Evolutionary conservation across 2,329 filamentous ascomycete genomes (phyloP).

Genomic region (Penicillium occitanis): DNA sequence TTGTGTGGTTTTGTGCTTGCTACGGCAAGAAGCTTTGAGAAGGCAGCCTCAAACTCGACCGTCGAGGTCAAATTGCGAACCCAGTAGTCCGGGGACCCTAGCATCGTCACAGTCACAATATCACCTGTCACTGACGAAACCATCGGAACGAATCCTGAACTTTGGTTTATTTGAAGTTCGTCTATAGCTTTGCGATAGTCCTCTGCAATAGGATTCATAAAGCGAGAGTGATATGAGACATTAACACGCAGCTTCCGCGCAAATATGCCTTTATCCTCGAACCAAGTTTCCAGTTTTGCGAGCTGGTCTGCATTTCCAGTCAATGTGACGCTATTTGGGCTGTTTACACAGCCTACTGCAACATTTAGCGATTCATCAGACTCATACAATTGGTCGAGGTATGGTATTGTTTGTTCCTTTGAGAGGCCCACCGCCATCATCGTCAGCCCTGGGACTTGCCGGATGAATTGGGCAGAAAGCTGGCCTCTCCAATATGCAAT

Average conservation of each 20-base stretch:
- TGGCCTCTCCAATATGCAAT: conserved; percentile 29
- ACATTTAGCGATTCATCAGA: conserved; percentile 22
- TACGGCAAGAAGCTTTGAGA: neutral
- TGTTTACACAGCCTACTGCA: conserved; percentile 49
- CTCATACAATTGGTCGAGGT: neutral
- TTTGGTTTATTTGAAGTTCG: conserved; percentile 8
- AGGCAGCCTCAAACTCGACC: conserved; percentile 21
- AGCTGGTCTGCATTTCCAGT: conserved; percentile 53
- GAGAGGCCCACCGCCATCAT: conserved; percentile 30
- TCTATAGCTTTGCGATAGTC: conserved; percentile 20
- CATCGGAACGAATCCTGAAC: conserved; percentile 23
- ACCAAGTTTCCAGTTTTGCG: conserved; percentile 41
- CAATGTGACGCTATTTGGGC: conserved; percentile 53
- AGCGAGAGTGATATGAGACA: conserved; percentile 29
- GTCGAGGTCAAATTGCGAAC: conserved; percentile 33
- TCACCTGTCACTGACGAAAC: conserved; percentile 29
- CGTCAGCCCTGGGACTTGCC: conserved; percentile 27
- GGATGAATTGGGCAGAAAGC: conserved; percentile 14
- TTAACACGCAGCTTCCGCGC: conserved; percentile 26
- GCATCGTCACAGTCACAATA: conserved; percentile 18
- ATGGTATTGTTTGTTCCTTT: neutral
- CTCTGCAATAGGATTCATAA: conserved; percentile 22
- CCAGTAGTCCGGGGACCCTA: conserved; percentile 28
- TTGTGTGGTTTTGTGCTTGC: neutral
- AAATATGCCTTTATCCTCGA: conserved; percentile 37